These are phyloP conservation scores for Coleophoma cylindrospora DNA, from an alignment of 2,329 filamentous ascomycete genomes.

Conservation along the genomic window DNA sequence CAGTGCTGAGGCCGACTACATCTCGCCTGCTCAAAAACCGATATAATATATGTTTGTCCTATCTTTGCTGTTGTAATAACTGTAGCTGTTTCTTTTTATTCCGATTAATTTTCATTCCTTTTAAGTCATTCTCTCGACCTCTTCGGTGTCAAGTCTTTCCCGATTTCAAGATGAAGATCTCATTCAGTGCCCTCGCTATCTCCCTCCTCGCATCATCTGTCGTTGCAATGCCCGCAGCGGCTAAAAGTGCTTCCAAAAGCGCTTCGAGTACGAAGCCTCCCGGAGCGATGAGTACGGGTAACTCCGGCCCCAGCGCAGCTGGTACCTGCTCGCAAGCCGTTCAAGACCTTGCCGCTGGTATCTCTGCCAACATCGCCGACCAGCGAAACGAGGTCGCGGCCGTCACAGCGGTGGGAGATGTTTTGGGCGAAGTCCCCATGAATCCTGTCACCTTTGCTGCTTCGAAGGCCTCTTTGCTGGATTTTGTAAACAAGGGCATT, in stretches of 20 bases:
- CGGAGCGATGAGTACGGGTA: not conserved
- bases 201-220: not conserved
- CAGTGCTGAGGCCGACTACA: not conserved
- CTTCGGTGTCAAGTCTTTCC: not conserved
- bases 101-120: not conserved
- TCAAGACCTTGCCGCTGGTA: constrained; percentile 13
- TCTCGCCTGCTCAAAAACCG: not conserved
- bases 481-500: constrained; percentile 17
- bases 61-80: not conserved
- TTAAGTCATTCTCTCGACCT: not conserved
- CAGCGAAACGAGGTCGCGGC: constrained; percentile 14
- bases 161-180: not conserved
- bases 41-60: not conserved
- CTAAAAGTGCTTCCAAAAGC: not conserved
- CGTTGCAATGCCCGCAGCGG: not conserved
- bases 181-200: not conserved
- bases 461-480: constrained; percentile 9
- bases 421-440: constrained; percentile 11
- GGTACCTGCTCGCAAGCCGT: constrained; percentile 9
- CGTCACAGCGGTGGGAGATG: constrained; percentile 9
- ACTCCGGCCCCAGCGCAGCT: not conserved
- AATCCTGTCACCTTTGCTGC: constrained; percentile 10
- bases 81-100: not conserved
- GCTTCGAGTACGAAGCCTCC: not conserved
- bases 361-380: constrained; percentile 16